Evolutionary conservation across 2,329 filamentous ascomycete species (phyloP).

Genomic region (Incumbomyces delicatus): DNA sequence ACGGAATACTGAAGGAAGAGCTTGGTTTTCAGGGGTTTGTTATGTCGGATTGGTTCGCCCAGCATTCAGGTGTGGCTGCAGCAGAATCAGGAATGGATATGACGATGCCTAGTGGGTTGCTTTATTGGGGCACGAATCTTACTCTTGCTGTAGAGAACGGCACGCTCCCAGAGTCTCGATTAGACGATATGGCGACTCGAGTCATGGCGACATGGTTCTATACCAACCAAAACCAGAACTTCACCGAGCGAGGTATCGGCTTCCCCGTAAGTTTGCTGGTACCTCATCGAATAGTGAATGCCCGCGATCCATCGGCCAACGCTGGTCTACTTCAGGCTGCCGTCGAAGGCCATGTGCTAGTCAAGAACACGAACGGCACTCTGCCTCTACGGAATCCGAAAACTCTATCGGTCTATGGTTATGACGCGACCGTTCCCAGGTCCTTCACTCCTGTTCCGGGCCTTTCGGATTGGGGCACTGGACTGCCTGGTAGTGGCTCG

Average conservation of each 20-base stretch:
- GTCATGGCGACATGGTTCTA: slow-evolving; percentile 39
- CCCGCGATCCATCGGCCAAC: slow-evolving; percentile 6
- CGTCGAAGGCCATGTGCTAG: slow-evolving; percentile 30
- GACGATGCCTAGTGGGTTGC: slow-evolving; percentile 61
- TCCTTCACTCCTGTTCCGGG: slow-evolving; percentile 1
- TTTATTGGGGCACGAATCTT: slow-evolving; percentile 29
- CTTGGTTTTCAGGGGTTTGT: slow-evolving; percentile 43
- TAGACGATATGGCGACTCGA: slow-evolving; percentile 39
- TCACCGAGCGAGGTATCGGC: slow-evolving; percentile 43
- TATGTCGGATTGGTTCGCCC: slow-evolving; percentile 37
- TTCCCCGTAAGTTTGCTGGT: neutral
- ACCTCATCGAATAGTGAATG: slow-evolving; percentile 8
- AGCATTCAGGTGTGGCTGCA: slow-evolving; percentile 32
- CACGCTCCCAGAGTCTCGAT: slow-evolving; percentile 28
- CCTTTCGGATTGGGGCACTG: neutral
- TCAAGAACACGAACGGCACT: slow-evolving; percentile 42
- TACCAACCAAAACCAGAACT: slow-evolving; percentile 35
- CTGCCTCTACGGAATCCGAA: slow-evolving; percentile 41
- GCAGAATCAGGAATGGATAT: slow-evolving; percentile 37
- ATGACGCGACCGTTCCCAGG: slow-evolving; percentile 32
- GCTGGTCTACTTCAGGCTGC: slow-evolving; percentile 7
- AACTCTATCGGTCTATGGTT: slow-evolving; percentile 41
- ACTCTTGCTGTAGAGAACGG: slow-evolving; percentile 31
- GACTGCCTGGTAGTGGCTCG: neutral
- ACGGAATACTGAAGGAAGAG: slow-evolving; percentile 41